Evolutionary conservation across 2,329 filamentous ascomycete species (phyloP).

Genomic region (Fusarium citri): DNA sequence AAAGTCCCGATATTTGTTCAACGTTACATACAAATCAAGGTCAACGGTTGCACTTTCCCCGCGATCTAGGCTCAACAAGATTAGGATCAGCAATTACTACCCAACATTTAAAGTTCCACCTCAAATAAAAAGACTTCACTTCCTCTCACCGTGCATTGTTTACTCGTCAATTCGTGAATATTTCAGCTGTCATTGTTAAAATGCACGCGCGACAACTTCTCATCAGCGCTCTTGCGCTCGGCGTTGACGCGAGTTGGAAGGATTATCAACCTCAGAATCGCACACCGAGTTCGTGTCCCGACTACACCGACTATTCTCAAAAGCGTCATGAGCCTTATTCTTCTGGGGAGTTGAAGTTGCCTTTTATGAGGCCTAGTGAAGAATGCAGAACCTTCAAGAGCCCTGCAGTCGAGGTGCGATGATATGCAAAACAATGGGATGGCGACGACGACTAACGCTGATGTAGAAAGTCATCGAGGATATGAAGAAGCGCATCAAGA

Average conservation of each 20-base stretch:
- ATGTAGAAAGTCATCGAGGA: constrained; percentile 19
- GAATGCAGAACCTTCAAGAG: constrained; percentile 31
- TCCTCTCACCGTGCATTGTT: not conserved
- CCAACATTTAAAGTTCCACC: not conserved
- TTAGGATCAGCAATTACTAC: not conserved
- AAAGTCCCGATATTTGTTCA: constrained; percentile 16
- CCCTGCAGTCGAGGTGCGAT: constrained; percentile 6
- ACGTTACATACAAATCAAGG: constrained; percentile 23
- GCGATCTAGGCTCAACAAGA: not conserved
- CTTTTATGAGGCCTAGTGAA: constrained; percentile 23
- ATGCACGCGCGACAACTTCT: not conserved
- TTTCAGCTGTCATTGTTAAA: not conserved
- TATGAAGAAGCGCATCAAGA: constrained; percentile 23
- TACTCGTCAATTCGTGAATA: not conserved
- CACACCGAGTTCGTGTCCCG: constrained; percentile 12
- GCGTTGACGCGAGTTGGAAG: constrained; percentile 6
- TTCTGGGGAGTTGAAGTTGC: constrained; percentile 8
- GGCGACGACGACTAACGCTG: rapidly evolving
- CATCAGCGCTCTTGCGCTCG: not conserved
- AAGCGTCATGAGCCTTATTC: constrained; percentile 9
- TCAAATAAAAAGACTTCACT: not conserved
- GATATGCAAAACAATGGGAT: rapidly evolving
- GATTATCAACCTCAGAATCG: constrained; percentile 22
- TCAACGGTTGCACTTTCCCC: constrained; percentile 9
- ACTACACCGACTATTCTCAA: constrained; percentile 22